A percentile compares a stretch with the other conserved stretches of the same genome.
These are phyloP conservation scores for Conticribra guillardii DNA, from an alignment of 108 stramenopile genomes.

Conservation along the genomic window DNA sequence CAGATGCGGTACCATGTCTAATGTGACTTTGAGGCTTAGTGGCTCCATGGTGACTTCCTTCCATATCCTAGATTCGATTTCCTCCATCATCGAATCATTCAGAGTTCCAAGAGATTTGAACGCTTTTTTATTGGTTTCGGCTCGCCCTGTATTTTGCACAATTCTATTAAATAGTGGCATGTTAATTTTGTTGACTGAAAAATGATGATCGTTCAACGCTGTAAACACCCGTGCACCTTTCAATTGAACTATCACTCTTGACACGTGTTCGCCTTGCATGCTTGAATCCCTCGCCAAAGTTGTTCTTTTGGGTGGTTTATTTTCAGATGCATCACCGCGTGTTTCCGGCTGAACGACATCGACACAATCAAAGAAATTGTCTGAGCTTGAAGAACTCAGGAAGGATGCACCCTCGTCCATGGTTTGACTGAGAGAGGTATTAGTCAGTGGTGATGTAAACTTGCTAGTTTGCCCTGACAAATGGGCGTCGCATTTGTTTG, in stretches of 20 bases:
- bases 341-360: constrained; percentile 8
- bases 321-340: too few species aligned
- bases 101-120: constrained; percentile 28
- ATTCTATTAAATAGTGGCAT: constrained; percentile 38
- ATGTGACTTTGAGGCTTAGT: constrained; percentile 53
- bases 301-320: too few species aligned
- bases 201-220: constrained; percentile 28
- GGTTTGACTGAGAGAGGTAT: too few species aligned
- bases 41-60: constrained; percentile 60
- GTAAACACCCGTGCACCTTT: constrained; percentile 45
- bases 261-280: too few species aligned
- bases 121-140: constrained; percentile 44
- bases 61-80: constrained; percentile 57
- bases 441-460: too few species aligned
- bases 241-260: constrained; percentile 38
- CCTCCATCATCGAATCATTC: constrained; percentile 17
- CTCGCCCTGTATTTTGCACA: constrained; percentile 46
- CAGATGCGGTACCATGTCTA: constrained; percentile 65
- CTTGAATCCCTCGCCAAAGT: too few species aligned
- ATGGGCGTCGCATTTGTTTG: background rate
- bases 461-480: too few species aligned
- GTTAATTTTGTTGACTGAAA: constrained; percentile 18
- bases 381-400: constrained; percentile 11
- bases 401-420: too few species aligned
- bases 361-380: constrained; percentile 45